Evolutionary conservation across 371 early-diverging fungal genomes (phyloP).

Genomic region (Syncephalastrum monosporum): DNA sequence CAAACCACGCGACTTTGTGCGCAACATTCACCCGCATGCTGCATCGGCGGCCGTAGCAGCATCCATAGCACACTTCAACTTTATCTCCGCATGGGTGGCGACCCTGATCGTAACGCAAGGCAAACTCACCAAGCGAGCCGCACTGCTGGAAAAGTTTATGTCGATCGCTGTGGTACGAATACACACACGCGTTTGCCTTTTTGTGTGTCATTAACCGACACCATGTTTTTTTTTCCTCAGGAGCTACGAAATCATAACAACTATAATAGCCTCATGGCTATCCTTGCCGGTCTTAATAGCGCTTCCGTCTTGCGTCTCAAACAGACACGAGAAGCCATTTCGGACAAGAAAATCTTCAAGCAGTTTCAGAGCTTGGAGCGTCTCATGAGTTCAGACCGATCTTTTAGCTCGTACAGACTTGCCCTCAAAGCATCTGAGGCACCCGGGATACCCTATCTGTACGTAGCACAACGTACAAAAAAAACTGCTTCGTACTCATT

Average conservation of each 20-base stretch:
- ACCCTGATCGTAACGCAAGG: conserved; percentile 63
- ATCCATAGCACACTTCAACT: conserved; percentile 62
- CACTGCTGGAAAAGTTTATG: conserved; percentile 63
- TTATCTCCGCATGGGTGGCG: conserved; percentile 66
- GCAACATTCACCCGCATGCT: conserved; percentile 46
- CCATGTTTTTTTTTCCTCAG: conserved; percentile 15
- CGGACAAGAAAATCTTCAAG: conserved; percentile 49
- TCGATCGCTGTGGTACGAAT: conserved; percentile 55
- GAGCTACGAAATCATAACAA: conserved; percentile 57
- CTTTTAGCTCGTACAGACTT: conserved; percentile 62
- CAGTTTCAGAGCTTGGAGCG: conserved; percentile 61
- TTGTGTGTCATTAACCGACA: not conserved
- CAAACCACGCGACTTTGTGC: conserved; percentile 57
- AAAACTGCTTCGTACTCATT: no score
- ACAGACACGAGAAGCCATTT: conserved; percentile 57
- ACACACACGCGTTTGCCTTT: not conserved
- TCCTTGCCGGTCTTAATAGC: conserved; percentile 71
- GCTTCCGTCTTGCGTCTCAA: conserved; percentile 59
- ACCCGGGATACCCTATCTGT: conserved; percentile 64
- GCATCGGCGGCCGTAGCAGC: conserved; percentile 36
- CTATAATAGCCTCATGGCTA: conserved; percentile 71
- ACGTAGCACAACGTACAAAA: conserved; percentile 13
- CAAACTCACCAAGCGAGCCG: conserved; percentile 56
- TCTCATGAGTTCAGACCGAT: conserved; percentile 63
- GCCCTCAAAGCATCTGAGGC: conserved; percentile 51